These are phyloP conservation scores for Aspergillus pseudonomiae DNA, from an alignment of 2,329 filamentous ascomycete genomes.

Conservation along the genomic window DNA sequence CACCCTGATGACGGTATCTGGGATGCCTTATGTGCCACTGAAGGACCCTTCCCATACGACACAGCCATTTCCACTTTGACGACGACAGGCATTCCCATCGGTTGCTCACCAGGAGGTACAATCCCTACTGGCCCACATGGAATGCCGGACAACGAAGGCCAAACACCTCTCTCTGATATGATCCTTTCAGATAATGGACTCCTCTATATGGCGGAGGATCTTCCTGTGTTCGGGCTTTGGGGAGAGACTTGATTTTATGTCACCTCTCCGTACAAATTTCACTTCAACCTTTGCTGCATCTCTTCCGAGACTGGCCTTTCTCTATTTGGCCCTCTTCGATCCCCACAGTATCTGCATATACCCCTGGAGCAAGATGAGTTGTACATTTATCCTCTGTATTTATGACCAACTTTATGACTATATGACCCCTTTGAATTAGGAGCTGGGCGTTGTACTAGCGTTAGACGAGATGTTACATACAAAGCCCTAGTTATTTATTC, in stretches of 20 bases:
- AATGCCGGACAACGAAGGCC: slow-evolving; percentile 22
- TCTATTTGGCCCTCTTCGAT: background rate
- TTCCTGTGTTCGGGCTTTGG: slow-evolving; percentile 38
- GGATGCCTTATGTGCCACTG: slow-evolving; percentile 30
- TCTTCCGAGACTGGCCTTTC: background rate
- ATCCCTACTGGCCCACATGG: slow-evolving; percentile 24
- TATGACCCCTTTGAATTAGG: background rate
- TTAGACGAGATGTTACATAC: background rate
- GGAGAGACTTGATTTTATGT: slow-evolving; percentile 24
- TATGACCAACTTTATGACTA: background rate
- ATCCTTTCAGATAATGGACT: slow-evolving; percentile 37
- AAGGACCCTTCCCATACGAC: slow-evolving; percentile 31
- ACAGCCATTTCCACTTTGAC: slow-evolving; percentile 37
- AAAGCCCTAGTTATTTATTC: background rate
- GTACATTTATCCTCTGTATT: background rate
- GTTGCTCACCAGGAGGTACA: slow-evolving; percentile 35
- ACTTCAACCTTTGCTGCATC: background rate
- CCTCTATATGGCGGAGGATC: slow-evolving; percentile 38
- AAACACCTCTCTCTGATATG: slow-evolving; percentile 37
- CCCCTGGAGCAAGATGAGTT: background rate
- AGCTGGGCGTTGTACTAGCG: background rate
- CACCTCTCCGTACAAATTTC: background rate
- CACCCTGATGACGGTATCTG: slow-evolving; percentile 30
- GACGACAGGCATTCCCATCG: slow-evolving; percentile 37
- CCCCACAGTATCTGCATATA: background rate